A percentile compares a stretch with the other conserved stretches of the same genome.
phyloP scores from a whole-genome alignment of 345 rosid species.

The Eutrema yunnanense region DNA sequence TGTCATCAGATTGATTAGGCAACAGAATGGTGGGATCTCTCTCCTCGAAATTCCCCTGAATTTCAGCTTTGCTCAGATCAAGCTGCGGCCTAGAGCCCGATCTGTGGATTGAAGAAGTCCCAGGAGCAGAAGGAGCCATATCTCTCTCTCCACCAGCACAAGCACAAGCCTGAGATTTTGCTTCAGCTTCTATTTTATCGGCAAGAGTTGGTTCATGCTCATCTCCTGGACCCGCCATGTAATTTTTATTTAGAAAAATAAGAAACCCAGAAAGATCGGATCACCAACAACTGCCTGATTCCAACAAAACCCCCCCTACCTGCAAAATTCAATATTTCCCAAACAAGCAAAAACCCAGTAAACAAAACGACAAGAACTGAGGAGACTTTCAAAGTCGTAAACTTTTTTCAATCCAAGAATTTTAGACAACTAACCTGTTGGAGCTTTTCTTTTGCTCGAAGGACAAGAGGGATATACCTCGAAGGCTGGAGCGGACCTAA shows the following conservation, averaged over 20 bases:
- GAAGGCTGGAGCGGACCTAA: background rate
- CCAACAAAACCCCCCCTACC: slow-evolving; percentile 16
- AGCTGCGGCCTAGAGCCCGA: slow-evolving; percentile 94
- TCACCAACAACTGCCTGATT: slow-evolving; percentile 29
- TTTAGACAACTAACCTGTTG: background rate
- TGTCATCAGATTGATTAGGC: slow-evolving; percentile 98
- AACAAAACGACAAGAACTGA: background rate
- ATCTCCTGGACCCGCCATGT: slow-evolving; percentile 24
- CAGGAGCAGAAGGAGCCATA: slow-evolving; percentile 49
- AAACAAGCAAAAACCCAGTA: background rate
- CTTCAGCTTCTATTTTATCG: slow-evolving; percentile 25
- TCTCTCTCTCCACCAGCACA: slow-evolving; percentile 47
- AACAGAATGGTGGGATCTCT: slow-evolving; percentile 87
- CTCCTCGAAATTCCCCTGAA: slow-evolving; percentile 89
- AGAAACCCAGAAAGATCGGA: slow-evolving; percentile 24
- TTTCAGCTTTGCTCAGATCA: slow-evolving; percentile 96
- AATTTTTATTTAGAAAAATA: background rate
- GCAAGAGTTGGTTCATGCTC: slow-evolving; percentile 42
- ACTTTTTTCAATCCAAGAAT: background rate
- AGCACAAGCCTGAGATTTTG: slow-evolving; percentile 16
- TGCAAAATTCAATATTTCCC: background rate
- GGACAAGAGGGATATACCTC: background rate
- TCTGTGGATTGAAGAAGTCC: slow-evolving; percentile 67
- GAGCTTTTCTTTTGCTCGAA: background rate
- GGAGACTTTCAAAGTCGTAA: background rate